Percentiles rank a stretch among this genome's conserved stretches.
Conservation (phyloP, 2,329 filamentous ascomycete species). For the Sporothrix luriei region DNA sequence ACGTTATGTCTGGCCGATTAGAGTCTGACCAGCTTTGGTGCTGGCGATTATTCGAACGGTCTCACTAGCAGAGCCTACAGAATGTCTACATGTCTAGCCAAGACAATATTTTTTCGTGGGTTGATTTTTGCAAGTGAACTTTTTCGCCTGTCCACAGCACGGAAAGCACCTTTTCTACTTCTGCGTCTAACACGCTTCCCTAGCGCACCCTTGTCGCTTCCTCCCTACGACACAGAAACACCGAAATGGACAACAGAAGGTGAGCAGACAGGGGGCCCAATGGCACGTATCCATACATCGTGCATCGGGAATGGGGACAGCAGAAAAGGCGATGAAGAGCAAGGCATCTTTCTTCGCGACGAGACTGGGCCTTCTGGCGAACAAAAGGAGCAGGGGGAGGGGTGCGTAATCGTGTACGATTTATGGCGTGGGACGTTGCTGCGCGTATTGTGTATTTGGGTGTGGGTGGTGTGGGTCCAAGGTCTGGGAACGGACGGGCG, state of each 20-base stretch:
- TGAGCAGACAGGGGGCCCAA: not conserved
- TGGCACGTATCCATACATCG: constrained; percentile 7
- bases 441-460: constrained; percentile 16
- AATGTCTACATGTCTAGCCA: not conserved
- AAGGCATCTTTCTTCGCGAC: not conserved
- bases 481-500: constrained; percentile 13
- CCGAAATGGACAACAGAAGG: constrained; percentile 28
- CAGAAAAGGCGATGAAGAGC: not conserved
- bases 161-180: not conserved
- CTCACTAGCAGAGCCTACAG: not conserved
- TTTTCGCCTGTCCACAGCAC: no score
- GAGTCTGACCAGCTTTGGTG: not conserved
- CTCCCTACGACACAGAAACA: constrained; percentile 30
- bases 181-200: not conserved
- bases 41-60: constrained; percentile 15
- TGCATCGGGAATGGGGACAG: not conserved
- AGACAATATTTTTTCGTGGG: no score
- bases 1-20: not conserved
- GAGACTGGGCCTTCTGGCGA: constrained; percentile 7
- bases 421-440: constrained; percentile 19
- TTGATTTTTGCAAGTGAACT: no score
- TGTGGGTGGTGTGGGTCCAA: constrained; percentile 29
- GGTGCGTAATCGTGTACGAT: constrained; percentile 31
- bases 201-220: constrained; percentile 29
- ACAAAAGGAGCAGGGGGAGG: constrained; percentile 7